Evolutionary conservation across 495 filamentous ascomycete genomes (phyloP).

Genomic region (Lepraria neglecta): DNA sequence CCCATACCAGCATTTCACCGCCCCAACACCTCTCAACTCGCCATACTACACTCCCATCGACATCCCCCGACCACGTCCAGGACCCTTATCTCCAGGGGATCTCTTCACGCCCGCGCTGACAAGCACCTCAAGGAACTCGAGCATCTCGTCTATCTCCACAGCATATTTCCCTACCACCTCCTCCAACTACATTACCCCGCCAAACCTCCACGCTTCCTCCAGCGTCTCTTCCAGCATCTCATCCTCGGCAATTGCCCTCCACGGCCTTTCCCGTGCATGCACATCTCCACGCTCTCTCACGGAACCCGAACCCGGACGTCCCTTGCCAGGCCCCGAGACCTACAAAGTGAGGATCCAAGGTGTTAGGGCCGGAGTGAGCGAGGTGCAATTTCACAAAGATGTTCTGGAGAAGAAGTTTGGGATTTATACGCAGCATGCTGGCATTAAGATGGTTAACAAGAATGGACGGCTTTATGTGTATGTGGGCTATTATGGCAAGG

Average conservation of each 20-base stretch:
- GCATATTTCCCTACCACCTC: not conserved
- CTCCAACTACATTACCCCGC: not conserved
- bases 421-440: slow-evolving; percentile 3
- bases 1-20: not conserved
- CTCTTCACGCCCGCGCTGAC: not conserved
- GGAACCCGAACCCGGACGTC: not conserved
- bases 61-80: not conserved
- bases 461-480: not conserved
- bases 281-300: not conserved
- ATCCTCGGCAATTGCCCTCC: not conserved
- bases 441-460: not conserved
- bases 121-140: slow-evolving; percentile 5
- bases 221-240: not conserved
- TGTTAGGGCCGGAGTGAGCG: not conserved
- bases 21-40: not conserved
- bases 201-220: not conserved
- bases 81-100: not conserved
- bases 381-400: not conserved
- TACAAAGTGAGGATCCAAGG: not conserved
- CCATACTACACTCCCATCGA: not conserved
- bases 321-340: not conserved
- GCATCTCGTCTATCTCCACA: not conserved
- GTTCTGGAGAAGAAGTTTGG: not conserved
- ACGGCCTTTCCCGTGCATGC: not conserved
- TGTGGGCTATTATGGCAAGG: not conserved